Evolutionary conservation across 805 yeast genomes (phyloP).

Genomic region (Kodamaea jinghongensis): DNA sequence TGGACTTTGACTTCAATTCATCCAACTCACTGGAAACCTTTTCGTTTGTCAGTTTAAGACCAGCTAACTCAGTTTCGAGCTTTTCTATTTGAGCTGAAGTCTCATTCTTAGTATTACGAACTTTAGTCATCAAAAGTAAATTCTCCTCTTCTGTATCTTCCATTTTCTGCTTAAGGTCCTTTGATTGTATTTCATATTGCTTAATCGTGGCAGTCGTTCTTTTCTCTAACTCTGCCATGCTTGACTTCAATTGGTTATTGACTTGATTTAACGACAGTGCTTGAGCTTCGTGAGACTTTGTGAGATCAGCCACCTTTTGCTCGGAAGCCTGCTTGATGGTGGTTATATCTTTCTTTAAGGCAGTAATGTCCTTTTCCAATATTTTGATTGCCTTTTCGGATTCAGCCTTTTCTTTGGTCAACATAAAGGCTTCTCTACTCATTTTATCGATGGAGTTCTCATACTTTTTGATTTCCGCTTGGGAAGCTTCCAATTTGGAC

Average conservation of each 20-base stretch:
- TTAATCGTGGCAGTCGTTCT: constrained; percentile 13
- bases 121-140: constrained; percentile 39
- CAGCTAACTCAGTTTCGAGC: neutral
- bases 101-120: constrained; percentile 17
- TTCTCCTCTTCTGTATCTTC: constrained; percentile 30
- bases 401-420: constrained; percentile 58
- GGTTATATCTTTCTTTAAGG: constrained; percentile 29
- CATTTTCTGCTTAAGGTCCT: constrained; percentile 21
- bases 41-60: constrained; percentile 2
- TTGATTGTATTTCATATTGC: constrained; percentile 14
- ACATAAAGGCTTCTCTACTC: constrained; percentile 74
- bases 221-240: constrained; percentile 20
- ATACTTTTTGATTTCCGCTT: constrained; percentile 55
- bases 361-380: constrained; percentile 41
- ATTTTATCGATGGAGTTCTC: constrained; percentile 89
- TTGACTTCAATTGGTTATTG: constrained; percentile 15
- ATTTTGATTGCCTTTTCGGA: constrained; percentile 42
- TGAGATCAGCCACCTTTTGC: constrained; percentile 17
- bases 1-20: neutral
- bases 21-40: constrained; percentile 1
- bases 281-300: constrained; percentile 20
- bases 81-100: constrained; percentile 2
- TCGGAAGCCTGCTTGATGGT: constrained; percentile 26
- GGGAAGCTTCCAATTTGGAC: constrained; percentile 29
- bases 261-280: constrained; percentile 2